Conservation (phyloP, 352 stramenopile genomes). For the Saprolegnia diclina region DNA sequence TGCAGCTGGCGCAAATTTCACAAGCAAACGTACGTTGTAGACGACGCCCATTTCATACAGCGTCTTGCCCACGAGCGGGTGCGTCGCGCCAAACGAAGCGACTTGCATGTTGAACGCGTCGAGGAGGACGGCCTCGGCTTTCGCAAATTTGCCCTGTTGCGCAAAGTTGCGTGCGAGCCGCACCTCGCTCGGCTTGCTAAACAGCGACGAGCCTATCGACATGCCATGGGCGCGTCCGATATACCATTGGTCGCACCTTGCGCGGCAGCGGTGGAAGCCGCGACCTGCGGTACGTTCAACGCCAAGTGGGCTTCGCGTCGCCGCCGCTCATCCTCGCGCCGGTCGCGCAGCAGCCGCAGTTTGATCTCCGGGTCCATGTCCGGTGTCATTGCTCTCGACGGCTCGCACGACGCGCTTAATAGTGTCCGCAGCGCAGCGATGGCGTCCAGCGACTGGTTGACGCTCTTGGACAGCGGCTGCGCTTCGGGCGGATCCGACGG, state of each 20-base stretch:
- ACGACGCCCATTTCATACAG: constrained; percentile 9
- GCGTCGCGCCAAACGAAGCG: constrained; percentile 1
- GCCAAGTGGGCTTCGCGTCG: neutral
- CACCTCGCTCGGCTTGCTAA: constrained; percentile 8
- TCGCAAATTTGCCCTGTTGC: neutral
- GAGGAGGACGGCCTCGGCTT: neutral
- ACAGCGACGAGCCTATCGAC: neutral
- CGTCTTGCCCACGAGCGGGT: constrained; percentile 14
- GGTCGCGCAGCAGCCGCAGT: neutral
- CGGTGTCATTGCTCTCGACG: neutral
- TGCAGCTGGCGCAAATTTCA: neutral
- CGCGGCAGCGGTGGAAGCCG: neutral
- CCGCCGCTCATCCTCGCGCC: neutral
- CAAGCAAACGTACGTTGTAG: neutral
- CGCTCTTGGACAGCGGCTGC: neutral
- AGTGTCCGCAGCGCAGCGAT: neutral
- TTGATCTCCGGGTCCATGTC: constrained; percentile 7
- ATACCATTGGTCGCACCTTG: neutral
- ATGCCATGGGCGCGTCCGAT: neutral
- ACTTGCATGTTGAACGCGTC: neutral
- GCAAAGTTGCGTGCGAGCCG: constrained; percentile 8
- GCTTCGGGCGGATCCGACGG: neutral
- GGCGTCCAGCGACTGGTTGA: neutral
- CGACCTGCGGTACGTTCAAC: constrained; percentile 4
- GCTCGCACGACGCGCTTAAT: neutral